Evolutionary conservation across 495 filamentous ascomycete genomes (phyloP).

Genomic region (Pseudomonodictys pantanalensis): DNA sequence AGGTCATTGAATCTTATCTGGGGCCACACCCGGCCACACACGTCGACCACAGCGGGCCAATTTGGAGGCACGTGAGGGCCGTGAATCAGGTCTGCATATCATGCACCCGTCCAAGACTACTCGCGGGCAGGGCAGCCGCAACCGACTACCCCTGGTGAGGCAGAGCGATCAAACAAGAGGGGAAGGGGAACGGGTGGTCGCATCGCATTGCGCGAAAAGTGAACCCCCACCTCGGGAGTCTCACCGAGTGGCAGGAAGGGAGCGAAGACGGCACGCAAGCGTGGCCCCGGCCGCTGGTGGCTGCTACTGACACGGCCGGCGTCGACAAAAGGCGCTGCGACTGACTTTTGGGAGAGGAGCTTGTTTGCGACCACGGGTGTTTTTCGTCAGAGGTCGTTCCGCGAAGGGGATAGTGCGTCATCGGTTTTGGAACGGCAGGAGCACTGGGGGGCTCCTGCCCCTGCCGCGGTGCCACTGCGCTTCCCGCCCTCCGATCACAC

Average conservation of each 20-base stretch:
- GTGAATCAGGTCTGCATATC: constrained; percentile 21
- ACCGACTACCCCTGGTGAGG: constrained; percentile 22
- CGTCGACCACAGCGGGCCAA: too few relatives aligned
- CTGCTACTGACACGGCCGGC: constrained; percentile 20
- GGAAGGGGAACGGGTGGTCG: constrained; percentile 8
- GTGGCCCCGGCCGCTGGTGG: neutral
- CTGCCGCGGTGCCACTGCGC: too few relatives aligned
- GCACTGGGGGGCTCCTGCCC: too few relatives aligned
- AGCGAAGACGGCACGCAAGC: neutral
- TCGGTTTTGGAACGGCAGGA: neutral
- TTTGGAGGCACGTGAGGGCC: neutral
- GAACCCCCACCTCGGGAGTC: too few relatives aligned
- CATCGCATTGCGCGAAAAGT: too few relatives aligned
- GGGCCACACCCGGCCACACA: neutral
- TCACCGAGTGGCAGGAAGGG: neutral
- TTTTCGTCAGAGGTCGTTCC: too few relatives aligned
- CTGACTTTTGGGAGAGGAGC: neutral
- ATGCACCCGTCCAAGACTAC: neutral
- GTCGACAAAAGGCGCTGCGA: neutral
- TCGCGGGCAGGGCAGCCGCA: constrained; percentile 5
- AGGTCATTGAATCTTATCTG: constrained; percentile 15
- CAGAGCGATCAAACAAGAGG: constrained; percentile 15
- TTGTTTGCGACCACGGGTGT: neutral
- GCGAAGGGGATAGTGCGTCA: too few relatives aligned
- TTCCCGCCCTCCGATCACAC: too few relatives aligned